phyloP scores from a whole-genome alignment of 192 early-diverging fungal species.

The Linnemannia elongata region DNA sequence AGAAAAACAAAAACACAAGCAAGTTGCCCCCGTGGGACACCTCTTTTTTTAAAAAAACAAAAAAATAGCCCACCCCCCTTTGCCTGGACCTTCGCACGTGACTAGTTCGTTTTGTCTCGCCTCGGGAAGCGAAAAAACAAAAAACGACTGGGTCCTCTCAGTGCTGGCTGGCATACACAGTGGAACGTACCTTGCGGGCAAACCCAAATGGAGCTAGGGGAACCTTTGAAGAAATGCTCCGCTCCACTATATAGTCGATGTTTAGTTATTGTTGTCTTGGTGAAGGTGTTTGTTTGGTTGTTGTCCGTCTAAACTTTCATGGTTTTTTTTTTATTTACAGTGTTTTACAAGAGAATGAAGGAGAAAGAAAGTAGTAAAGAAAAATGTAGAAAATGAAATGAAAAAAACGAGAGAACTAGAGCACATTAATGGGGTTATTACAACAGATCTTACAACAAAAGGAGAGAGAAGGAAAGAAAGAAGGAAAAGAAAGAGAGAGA shows the following conservation, averaged over 20 bases:
- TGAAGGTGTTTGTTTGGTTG: no score
- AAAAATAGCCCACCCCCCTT: not conserved
- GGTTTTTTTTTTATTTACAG: not conserved
- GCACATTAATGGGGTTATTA: slow-evolving; percentile 6
- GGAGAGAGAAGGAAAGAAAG: not conserved
- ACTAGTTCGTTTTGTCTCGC: not conserved
- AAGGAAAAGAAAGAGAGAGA: not conserved
- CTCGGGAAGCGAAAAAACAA: not conserved
- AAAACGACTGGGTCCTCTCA: not conserved
- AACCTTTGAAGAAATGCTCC: not conserved
- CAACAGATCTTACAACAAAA: not conserved
- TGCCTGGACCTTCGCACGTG: not conserved
- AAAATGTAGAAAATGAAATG: not conserved
- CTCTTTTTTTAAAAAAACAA: not conserved
- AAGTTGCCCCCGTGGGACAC: not conserved
- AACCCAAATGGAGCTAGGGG: not conserved
- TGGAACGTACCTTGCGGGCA: not conserved
- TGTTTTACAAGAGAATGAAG: not conserved
- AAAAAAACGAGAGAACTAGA: not conserved
- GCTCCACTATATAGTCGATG: not conserved
- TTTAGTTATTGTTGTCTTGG: not conserved
- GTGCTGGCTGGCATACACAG: no score
- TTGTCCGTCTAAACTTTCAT: not conserved
- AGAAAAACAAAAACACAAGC: not conserved
- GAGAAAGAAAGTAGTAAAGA: not conserved